These are phyloP conservation scores for Styphnolobium japonicum DNA, from an alignment of 306 rosid species.

Conservation along the genomic window DNA sequence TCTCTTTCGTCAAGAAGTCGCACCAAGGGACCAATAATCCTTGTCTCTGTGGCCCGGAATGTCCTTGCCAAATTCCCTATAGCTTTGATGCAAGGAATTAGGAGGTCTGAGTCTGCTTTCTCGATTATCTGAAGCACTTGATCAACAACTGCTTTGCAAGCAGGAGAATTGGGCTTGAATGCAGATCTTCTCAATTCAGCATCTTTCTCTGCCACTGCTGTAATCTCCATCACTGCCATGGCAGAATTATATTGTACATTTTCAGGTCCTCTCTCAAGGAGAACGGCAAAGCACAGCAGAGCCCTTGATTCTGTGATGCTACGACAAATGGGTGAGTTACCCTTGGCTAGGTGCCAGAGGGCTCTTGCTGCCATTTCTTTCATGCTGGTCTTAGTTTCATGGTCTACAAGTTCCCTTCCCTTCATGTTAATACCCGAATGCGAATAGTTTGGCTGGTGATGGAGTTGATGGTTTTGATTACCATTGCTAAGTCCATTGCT, in stretches of 20 bases:
- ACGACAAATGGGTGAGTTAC: conserved; percentile 69
- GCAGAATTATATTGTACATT: conserved; percentile 79
- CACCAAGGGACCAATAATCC: conserved; percentile 82
- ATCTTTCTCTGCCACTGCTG: conserved; percentile 81
- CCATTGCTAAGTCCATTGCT: conserved; percentile 34
- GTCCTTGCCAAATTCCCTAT: conserved; percentile 88
- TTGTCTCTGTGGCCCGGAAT: conserved; percentile 75
- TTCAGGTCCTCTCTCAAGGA: conserved; percentile 74
- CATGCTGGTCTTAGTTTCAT: conserved; percentile 66
- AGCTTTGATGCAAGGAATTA: conserved; percentile 73
- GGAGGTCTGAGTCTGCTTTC: conserved; percentile 66
- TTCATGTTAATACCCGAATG: conserved; percentile 57
- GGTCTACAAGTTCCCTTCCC: conserved; percentile 76
- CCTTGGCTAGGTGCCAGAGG: conserved; percentile 69
- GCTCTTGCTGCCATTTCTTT: conserved; percentile 95
- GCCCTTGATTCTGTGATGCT: conserved; percentile 92
- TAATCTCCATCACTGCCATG: conserved; percentile 92
- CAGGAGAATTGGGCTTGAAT: conserved; percentile 90
- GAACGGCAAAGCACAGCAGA: conserved; percentile 77
- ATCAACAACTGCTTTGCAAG: conserved; percentile 90
- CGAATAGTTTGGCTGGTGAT: conserved; percentile 39
- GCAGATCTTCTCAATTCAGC: conserved; percentile 83
- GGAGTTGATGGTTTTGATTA: conserved; percentile 40
- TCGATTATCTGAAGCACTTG: conserved; percentile 69
- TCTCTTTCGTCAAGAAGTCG: conserved; percentile 81